Percentiles rank a stretch among this genome's conserved stretches.
These are phyloP conservation scores for Citrus inodora DNA, from an alignment of 345 rosid species.

Conservation along the genomic window DNA sequence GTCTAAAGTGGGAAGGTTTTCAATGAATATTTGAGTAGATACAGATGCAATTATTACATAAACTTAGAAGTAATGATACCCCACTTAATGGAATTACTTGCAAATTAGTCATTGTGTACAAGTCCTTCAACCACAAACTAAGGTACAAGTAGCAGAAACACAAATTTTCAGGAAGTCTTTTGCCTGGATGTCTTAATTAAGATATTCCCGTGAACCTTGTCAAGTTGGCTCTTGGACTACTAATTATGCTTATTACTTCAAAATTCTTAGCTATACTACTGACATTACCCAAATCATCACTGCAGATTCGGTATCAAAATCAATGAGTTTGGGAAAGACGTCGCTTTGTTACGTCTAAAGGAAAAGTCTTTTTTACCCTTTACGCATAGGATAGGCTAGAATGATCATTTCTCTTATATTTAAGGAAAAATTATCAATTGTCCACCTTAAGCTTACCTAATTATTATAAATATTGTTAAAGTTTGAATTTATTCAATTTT, in stretches of 20 bases:
- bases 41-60: neutral
- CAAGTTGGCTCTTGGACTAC: neutral
- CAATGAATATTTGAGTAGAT: neutral
- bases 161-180: neutral
- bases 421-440: too few relatives aligned
- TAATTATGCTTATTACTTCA: neutral
- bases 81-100: neutral
- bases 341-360: too few relatives aligned
- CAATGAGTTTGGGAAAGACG: neutral
- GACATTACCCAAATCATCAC: neutral
- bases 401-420: too few relatives aligned
- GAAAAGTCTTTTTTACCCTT: too few relatives aligned
- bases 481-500: too few relatives aligned
- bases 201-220: neutral
- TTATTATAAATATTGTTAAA: too few relatives aligned
- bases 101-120: neutral
- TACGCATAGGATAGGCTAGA: too few relatives aligned
- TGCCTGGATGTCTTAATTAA: neutral
- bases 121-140: neutral
- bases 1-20: neutral
- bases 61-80: neutral
- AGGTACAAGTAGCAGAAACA: neutral
- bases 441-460: too few relatives aligned
- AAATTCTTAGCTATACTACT: neutral
- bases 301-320: neutral